Base-by-base conservation (phyloP, 768 basidiomycete genomes). In the Dentipellis fragilis region DNA sequence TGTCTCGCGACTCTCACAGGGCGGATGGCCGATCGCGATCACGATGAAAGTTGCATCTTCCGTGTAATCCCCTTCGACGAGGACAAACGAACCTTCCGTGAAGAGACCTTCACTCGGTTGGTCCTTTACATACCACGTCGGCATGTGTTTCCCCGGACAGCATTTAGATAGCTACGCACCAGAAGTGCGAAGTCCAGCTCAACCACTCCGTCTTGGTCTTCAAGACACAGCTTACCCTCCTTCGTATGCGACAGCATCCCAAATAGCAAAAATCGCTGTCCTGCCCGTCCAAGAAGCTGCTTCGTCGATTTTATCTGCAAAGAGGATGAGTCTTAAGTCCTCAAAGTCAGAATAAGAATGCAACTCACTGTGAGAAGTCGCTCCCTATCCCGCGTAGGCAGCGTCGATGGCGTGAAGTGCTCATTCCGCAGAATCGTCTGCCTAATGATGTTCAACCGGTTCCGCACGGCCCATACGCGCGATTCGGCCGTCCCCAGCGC, bases 11-110 rank as follows among this genome's bases (percentile, higher is more conserved):
- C 86, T 80, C 70, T 99, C 96, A 64, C 93, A 95, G 10, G 96
- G 96, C 1, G 96, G 96, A 69, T 98, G 95, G 1, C 96, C 96
- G 58, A 99, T 89, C 17, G 94, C 96, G 59, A 93, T 82, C 6
- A 97, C 91, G 60, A 87, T 80, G 51, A 99, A 75, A 1, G 80
- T 88, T 51, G 86, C 89, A 34, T 98, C 93, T 57, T 94, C 86
- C 0, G 90, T 97, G 66, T 97, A 99, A 64, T 93, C 90, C 19
- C 96, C 96, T 72, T 98, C 96, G 0, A 97, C 84, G 14, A 99
- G 79, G 0, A 93, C 92, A 68, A 97, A 89, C 57, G 87, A 93
- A 0, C 96, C 96, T 69, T 98, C 96, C 0, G 93, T 96, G 65
- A 96, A 98, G 6, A 99, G 68, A 1, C 96, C 96, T 65, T 95